Evolutionary conservation across 148 eudicot species (phyloP), one percentile per base, ranked within the genome.

Genomic region (Chenopodium berlandieri): DNA sequence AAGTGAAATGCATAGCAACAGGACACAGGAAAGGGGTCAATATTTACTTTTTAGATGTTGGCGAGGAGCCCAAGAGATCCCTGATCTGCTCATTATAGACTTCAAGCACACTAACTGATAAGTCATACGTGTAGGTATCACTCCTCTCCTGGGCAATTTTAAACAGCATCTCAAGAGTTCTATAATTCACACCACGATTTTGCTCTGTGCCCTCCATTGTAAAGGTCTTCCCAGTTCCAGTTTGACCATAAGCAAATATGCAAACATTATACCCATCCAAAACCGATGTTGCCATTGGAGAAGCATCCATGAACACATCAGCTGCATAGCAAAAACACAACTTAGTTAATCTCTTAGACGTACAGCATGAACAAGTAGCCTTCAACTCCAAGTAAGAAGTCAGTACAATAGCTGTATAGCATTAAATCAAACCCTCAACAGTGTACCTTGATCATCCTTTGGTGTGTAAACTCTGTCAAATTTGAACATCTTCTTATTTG

Each of bases 171-270:
- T 94, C 95, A 27, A 95, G 94, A 10, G 97, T 95, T 84, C 97
- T 86, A 79, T 95, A 95, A 79, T 94, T 95, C 76, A 95, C 99
- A 77, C 97, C 97, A n/a, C 97, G 86, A 31, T 91, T 94, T 83
- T 84, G 81, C 87, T 84, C 90, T 66, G 91, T 91, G 10, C 97
- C 99, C 90, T 94, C 99, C 99, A 95, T 95, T 66, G 99, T 95
- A 81, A 93, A 95, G 11, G 99, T 95, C 85, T 94, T 95, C 70
- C 97, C 99, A 17, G 97, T 94, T 71, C 99, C 99, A 2, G 97
- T 95, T 88, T 95, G 97, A 23, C 97, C 97, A 81, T 95, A 95
- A 70, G 99, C 99, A 90, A 95, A 95, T 68, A 95, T 95, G 77
- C 98, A 95, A 1, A 95, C 97, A 79, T 95, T 95, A 87, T 90